phyloP scores from a whole-genome alignment of 371 early-diverging fungal genomes.

The Syncephalastrum contaminatum region DNA sequence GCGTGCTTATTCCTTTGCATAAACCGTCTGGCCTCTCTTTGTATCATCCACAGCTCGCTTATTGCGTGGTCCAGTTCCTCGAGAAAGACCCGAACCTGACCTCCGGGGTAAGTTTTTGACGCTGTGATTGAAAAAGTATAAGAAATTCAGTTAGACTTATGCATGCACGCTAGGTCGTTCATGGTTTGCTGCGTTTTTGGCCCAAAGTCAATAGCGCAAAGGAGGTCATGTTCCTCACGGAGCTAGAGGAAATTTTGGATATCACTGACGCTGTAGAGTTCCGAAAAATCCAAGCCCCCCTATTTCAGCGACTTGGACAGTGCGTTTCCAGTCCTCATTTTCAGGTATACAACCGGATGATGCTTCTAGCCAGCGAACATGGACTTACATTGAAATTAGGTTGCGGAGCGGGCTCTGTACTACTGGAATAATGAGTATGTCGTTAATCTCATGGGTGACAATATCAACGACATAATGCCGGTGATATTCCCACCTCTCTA shows the following conservation, averaged over 20 bases:
- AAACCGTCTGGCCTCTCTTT: slow-evolving; percentile 86
- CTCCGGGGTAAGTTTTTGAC: slow-evolving; percentile 57
- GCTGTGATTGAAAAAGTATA: too few species aligned
- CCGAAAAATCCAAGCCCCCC: slow-evolving; percentile 78
- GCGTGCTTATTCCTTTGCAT: slow-evolving; percentile 92
- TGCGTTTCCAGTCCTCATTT: slow-evolving; percentile 96
- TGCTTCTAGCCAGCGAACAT: not conserved
- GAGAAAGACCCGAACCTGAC: slow-evolving; percentile 95
- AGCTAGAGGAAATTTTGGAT: slow-evolving; percentile 95
- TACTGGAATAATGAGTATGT: slow-evolving; percentile 98
- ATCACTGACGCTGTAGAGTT: slow-evolving; percentile 89
- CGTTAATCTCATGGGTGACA: slow-evolving; percentile 89
- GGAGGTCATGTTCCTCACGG: slow-evolving; percentile 97
- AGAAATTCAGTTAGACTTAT: not conserved
- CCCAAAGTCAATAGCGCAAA: slow-evolving; percentile 97
- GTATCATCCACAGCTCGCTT: slow-evolving; percentile 95
- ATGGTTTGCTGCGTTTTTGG: slow-evolving; percentile 90
- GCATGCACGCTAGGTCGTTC: slow-evolving; percentile 60
- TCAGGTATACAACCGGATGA: slow-evolving; percentile 59
- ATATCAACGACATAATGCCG: slow-evolving; percentile 84
- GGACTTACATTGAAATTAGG: slow-evolving; percentile 2
- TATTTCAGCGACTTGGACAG: slow-evolving; percentile 87
- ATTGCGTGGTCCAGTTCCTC: slow-evolving; percentile 96
- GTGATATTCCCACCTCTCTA: slow-evolving; percentile 92
- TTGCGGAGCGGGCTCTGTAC: slow-evolving; percentile 92